Evolutionary conservation across 2,329 filamentous ascomycete genomes (phyloP).

Genomic region (Onygena corvina): DNA sequence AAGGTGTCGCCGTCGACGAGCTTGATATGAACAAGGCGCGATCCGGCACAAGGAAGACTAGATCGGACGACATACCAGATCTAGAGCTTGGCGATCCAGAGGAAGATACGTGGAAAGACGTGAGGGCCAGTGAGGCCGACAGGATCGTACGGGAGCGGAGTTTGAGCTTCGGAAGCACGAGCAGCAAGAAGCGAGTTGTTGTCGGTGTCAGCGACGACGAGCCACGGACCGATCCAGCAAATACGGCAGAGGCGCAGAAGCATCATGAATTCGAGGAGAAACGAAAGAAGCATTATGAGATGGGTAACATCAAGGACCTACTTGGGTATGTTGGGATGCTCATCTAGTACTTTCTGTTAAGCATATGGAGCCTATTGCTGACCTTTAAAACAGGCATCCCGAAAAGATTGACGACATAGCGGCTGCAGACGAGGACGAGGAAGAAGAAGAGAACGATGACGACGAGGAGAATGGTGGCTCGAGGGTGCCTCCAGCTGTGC

Average conservation of each 20-base stretch:
- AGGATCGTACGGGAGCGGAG: constrained; percentile 35
- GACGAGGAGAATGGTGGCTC: constrained; percentile 7
- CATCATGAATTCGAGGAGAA: constrained; percentile 82
- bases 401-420: constrained; percentile 51
- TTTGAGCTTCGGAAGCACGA: constrained; percentile 28
- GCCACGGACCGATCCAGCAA: constrained; percentile 41
- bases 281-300: constrained; percentile 96
- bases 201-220: constrained; percentile 46
- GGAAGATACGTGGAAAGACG: constrained; percentile 38
- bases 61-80: constrained; percentile 61
- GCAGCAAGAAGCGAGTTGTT: constrained; percentile 59
- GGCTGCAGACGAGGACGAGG: constrained; percentile 46
- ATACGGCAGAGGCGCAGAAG: constrained; percentile 69
- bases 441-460: constrained; percentile 13
- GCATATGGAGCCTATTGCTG: background rate
- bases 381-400: constrained; percentile 41
- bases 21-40: constrained; percentile 42
- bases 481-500: constrained; percentile 22
- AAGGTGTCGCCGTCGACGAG: constrained; percentile 58
- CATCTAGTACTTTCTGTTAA: background rate
- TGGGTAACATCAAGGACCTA: constrained; percentile 82
- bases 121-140: constrained; percentile 27
- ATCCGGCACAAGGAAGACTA: constrained; percentile 16
- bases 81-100: constrained; percentile 89
- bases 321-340: constrained; percentile 52